These are phyloP conservation scores for Sporothrix sp. DNA, from an alignment of 2,329 filamentous ascomycete species.

Conservation along the genomic window DNA sequence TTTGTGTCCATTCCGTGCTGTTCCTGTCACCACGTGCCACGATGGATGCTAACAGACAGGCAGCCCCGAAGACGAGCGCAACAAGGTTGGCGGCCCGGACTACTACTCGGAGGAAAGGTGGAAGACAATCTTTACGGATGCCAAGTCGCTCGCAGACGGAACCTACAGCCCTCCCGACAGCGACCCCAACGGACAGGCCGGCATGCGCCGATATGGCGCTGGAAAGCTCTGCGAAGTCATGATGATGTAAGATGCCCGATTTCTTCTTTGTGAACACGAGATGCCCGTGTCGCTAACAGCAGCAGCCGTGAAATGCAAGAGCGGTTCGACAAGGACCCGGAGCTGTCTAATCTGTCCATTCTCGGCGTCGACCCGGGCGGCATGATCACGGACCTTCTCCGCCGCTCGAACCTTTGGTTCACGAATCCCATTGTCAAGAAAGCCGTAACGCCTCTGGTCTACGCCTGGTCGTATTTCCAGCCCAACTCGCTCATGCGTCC, in stretches of 20 bases:
- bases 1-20: neutral
- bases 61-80: slow-evolving; percentile 12
- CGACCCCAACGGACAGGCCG: slow-evolving; percentile 18
- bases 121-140: slow-evolving; percentile 20
- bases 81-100: slow-evolving; percentile 14
- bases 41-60: slow-evolving; percentile 15
- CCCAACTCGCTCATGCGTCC: slow-evolving; percentile 22
- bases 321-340: slow-evolving; percentile 22
- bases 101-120: slow-evolving; percentile 19
- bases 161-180: slow-evolving; percentile 20
- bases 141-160: slow-evolving; percentile 21
- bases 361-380: slow-evolving; percentile 28
- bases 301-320: slow-evolving; percentile 21
- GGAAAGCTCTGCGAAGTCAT: slow-evolving; percentile 25
- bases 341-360: slow-evolving; percentile 22
- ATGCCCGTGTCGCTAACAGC: neutral
- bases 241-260: slow-evolving; percentile 21
- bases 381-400: slow-evolving; percentile 22
- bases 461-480: slow-evolving; percentile 14
- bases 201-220: slow-evolving; percentile 26
- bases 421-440: slow-evolving; percentile 11
- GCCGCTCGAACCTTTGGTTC: slow-evolving; percentile 17
- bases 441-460: slow-evolving; percentile 15
- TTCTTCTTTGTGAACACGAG: neutral
- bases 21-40: neutral